Percentiles rank a stretch among this genome's conserved stretches.
These are phyloP conservation scores for Aquilaria yunnanensis DNA, from an alignment of 345 rosid genomes.

Conservation along the genomic window DNA sequence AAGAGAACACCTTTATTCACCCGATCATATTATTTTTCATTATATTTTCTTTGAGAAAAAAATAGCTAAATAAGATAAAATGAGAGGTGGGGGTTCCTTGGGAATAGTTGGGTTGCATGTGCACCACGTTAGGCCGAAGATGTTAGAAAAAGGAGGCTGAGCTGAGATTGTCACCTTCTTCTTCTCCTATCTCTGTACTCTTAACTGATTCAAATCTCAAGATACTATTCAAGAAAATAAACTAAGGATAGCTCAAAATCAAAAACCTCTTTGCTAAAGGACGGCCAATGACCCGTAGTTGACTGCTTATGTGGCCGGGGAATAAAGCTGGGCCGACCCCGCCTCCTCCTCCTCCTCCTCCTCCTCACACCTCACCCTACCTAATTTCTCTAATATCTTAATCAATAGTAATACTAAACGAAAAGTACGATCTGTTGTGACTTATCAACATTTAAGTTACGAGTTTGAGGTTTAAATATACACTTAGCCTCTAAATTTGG, in stretches of 20 bases:
- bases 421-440: too few relatives aligned
- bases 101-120: slow-evolving; percentile 37
- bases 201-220: not conserved
- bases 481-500: too few relatives aligned
- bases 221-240: not conserved
- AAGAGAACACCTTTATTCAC: too few relatives aligned
- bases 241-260: not conserved
- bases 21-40: too few relatives aligned
- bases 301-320: slow-evolving; percentile 37
- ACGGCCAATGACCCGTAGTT: slow-evolving; percentile 40
- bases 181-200: not conserved
- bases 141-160: slow-evolving; percentile 20
- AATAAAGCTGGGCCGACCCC: slow-evolving; percentile 47
- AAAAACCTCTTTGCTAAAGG: slow-evolving; percentile 53
- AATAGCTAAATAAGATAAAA: not conserved
- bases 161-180: slow-evolving; percentile 26
- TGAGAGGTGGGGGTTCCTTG: slow-evolving; percentile 5
- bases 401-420: too few relatives aligned
- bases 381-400: slow-evolving; percentile 9
- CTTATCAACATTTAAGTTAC: too few relatives aligned
- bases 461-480: too few relatives aligned
- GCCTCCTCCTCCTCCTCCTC: too few relatives aligned
- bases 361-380: too few relatives aligned
- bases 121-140: slow-evolving; percentile 36
- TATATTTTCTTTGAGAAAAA: too few relatives aligned